Evolutionary conservation across 176 grass and related monocot species (phyloP), one percentile per base, ranked within the genome.

Genomic region (Eragrostis nindensis): DNA sequence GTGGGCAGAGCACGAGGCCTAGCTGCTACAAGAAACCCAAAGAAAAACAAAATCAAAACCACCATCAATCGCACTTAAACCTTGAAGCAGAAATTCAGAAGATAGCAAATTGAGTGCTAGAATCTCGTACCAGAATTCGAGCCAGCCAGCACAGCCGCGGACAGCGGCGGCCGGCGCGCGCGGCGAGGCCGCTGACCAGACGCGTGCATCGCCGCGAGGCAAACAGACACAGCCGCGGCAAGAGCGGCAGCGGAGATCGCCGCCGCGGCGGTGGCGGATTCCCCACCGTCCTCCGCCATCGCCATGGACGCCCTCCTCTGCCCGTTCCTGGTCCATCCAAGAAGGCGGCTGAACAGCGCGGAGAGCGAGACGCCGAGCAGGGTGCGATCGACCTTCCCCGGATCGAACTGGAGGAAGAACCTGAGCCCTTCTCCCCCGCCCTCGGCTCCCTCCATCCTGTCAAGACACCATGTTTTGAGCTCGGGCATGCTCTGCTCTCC

Each of bases 381-480:
- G 17, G 72, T 10, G 41, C 22, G 57, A 38, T 86, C 78, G 45
- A 85, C 39, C 1, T 41, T 52, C 21, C 21, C 70, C 5, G 88
- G 88, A 67, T 82, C 83, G 40, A 90, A 62, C 10, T 14, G 72
- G 56, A 86, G 78, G 16, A 45, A 57, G 77, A 86, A 86, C 38
- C 67, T 18, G 4, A 82, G 66, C 42, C 83, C 87, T 18, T 9
- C 56, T 30, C 72, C 83, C 17, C 38, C 22, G 25, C 73, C 21
- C 3, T 42, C 60, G 45, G 47, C 11, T 1, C 24, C 56, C 10
- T 77, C 81, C 75, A 75, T 80, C 11, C 5, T 21, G 49, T 88
- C 78, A 85, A 77, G 26, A 27, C 59, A 38, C 87, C 76, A 73
- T 29, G 54, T 17, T 12, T 22, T 39, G 5, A n/a, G 55, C 45